Evolutionary conservation across 495 filamentous ascomycete genomes (phyloP), one percentile per base, ranked within the genome.

Genomic region (Neurospora tetrasperma): DNA sequence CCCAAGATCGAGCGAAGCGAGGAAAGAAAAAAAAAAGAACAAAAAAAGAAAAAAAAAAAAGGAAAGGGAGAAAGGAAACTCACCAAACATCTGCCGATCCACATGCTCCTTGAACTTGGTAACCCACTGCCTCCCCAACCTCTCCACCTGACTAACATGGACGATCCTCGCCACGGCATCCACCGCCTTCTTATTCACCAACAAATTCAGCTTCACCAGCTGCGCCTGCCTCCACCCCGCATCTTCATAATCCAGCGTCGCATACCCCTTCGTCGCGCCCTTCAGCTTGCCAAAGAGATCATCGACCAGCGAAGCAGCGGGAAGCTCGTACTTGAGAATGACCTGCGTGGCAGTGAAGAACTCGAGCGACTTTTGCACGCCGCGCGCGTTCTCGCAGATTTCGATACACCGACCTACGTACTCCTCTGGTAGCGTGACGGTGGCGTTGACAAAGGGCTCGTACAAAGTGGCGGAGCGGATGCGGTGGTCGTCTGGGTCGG

Each of bases 201-300:
- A 86, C 10, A 99, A 83, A 78, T 98, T 94, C 69, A 99, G 86
- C 84, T 97, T 98, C 73, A 93, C 89, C 69, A 99, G 89, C 69
- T 90, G 89, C 77, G 91, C 92, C 72, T 87, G 84, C 14, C 90
- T 89, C 88, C 92, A 99, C 0, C 90, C 96, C 0, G 94, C 92
- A 75, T 99, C 96, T 81, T 99, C 96, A 81, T 98, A 98, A 80
- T 98, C 94, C 16, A 98, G 87, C 72, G 90, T 93, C 7, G 94
- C 94, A 62, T 89, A 89, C 4, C 87, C 87, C 75, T 87, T 88
- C 18, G 94, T 97, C 3, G 90, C 88, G 35, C 94, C 92, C 81
- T 99, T 99, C 70, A 99, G 84, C 82, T 96, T 97, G 35, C 96
- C 96, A 80, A 99, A 99, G 83, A 99, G 93, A 81, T 99, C 95